Conservation (phyloP, 148 eudicot species). For the Fagopyrum esculentum region DNA sequence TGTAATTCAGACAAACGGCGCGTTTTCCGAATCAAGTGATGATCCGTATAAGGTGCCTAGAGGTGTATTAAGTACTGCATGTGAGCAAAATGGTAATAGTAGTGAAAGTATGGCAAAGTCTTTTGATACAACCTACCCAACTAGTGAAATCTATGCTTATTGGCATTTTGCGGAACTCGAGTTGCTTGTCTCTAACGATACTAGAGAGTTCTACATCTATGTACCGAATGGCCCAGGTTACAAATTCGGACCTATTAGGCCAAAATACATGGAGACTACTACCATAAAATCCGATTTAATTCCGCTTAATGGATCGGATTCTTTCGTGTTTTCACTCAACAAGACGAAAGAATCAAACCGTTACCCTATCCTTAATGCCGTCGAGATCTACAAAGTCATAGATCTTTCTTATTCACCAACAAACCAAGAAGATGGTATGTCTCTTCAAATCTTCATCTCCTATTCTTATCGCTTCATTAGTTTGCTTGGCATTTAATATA, state of each 20-base stretch:
- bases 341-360: not conserved
- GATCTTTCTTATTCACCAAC: not conserved
- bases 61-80: not conserved
- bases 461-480: not conserved
- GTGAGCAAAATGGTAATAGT: not conserved
- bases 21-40: not conserved
- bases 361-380: slow-evolving; percentile 1
- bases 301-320: not conserved
- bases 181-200: not conserved
- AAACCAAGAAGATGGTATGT: slow-evolving; percentile 1
- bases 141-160: not conserved
- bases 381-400: not conserved
- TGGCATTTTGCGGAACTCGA: not conserved
- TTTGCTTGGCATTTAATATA: not conserved
- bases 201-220: not conserved
- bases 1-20: not conserved
- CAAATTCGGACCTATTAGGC: not conserved
- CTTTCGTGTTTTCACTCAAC: slow-evolving; percentile 1
- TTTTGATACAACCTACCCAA: not conserved
- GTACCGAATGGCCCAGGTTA: not conserved
- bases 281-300: not conserved
- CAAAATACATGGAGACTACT: not conserved
- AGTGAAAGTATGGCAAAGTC: not conserved
- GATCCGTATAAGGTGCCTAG: not conserved
- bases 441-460: not conserved